Percentiles rank a stretch among this genome's conserved stretches.
These are phyloP conservation scores for Aspergillus cristatus DNA, from an alignment of 495 filamentous ascomycete species.

Conservation along the genomic window DNA sequence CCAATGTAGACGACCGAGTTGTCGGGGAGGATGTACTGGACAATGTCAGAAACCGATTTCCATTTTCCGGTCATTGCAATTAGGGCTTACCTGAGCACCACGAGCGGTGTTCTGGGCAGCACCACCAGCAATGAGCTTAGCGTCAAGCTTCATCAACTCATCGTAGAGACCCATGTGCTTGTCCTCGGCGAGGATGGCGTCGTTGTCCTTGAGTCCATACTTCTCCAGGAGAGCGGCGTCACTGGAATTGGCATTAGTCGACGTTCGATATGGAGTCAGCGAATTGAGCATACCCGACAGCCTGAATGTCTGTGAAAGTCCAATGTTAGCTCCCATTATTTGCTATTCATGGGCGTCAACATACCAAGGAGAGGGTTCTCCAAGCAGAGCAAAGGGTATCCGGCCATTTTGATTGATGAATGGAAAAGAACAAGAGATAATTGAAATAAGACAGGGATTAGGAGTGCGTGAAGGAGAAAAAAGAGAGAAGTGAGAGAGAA, in stretches of 20 bases:
- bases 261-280: background rate
- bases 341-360: constrained; percentile 15
- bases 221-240: constrained; percentile 75
- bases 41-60: constrained; percentile 5
- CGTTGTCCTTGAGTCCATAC: constrained; percentile 89
- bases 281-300: constrained; percentile 51
- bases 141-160: constrained; percentile 79
- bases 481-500: constrained; percentile 1
- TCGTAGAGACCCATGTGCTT: constrained; percentile 86
- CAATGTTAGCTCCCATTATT: constrained; percentile 3
- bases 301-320: constrained; percentile 73
- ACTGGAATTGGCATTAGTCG: constrained; percentile 10
- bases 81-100: constrained; percentile 60
- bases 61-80: background rate
- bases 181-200: constrained; percentile 91
- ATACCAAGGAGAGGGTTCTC: constrained; percentile 94
- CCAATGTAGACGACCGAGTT: constrained; percentile 88
- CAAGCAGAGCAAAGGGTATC: constrained; percentile 78
- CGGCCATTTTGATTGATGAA: constrained; percentile 48
- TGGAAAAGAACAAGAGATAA: constrained; percentile 3
- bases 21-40: constrained; percentile 80
- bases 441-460: constrained; percentile 1
- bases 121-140: constrained; percentile 91
- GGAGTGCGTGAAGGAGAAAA: constrained; percentile 1
- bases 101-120: constrained; percentile 98